These are phyloP conservation scores for Hortiboletus flavorubellus DNA, from an alignment of 768 basidiomycete species.

Conservation along the genomic window DNA sequence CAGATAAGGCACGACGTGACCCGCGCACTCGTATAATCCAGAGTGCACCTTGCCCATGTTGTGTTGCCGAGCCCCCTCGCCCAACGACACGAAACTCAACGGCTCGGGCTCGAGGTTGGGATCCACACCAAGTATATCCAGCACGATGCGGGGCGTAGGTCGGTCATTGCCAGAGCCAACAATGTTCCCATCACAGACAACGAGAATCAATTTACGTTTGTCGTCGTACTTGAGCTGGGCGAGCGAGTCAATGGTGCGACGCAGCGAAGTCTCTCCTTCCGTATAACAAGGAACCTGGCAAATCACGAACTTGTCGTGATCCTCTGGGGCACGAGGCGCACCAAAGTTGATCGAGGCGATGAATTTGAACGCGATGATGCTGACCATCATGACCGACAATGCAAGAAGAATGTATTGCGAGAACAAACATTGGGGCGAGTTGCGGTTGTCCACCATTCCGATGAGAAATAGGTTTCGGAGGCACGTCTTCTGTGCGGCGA, in stretches of 20 bases:
- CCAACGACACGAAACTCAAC: conserved; percentile 88
- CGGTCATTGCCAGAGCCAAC: too few relatives aligned
- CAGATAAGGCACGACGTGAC: conserved; percentile 94
- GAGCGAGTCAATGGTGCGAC: conserved; percentile 88
- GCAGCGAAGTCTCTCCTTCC: conserved; percentile 84
- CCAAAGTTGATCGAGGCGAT: conserved; percentile 86
- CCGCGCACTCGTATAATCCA: conserved; percentile 88
- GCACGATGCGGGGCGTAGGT: conserved; percentile 92
- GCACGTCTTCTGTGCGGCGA: conserved; percentile 70
- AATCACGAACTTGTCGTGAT: conserved; percentile 96
- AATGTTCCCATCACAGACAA: too few relatives aligned
- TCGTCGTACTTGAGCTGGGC: conserved; percentile 96
- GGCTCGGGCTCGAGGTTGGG: conserved; percentile 93
- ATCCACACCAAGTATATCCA: conserved; percentile 94
- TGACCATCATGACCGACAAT: conserved; percentile 87
- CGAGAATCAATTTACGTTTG: conserved; percentile 74
- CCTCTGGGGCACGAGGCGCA: conserved; percentile 77
- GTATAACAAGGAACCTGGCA: conserved; percentile 99
- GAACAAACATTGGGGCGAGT: conserved; percentile 90
- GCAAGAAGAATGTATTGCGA: conserved; percentile 88
- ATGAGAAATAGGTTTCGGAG: conserved; percentile 90
- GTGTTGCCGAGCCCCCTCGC: conserved; percentile 93
- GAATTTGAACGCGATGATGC: conserved; percentile 96
- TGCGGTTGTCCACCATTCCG: conserved; percentile 88
- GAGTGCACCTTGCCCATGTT: conserved; percentile 99